A percentile compares a stretch with the other conserved stretches of the same genome.
Evolutionary conservation across 768 basidiomycete genomes (phyloP).

Genomic region (Mrakia gelida): DNA sequence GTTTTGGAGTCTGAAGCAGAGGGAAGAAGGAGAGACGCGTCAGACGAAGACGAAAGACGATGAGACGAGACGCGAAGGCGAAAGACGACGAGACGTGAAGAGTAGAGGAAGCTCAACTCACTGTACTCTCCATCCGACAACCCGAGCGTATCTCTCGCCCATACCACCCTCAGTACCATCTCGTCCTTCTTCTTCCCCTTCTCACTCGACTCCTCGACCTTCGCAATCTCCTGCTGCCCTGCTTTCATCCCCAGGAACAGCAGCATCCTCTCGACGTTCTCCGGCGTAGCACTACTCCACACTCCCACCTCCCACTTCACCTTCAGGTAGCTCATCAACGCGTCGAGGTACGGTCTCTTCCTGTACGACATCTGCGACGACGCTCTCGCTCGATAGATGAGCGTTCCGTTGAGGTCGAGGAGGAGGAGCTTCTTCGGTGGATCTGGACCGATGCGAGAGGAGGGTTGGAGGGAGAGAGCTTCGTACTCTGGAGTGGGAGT

Average conservation of each 20-base stretch:
- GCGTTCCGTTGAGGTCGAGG: conserved; percentile 33
- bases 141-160: conserved; percentile 76
- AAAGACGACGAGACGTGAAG: conserved; percentile 36
- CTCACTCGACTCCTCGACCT: conserved; percentile 51
- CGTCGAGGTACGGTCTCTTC: conserved; percentile 29
- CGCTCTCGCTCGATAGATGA: conserved; percentile 27
- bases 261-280: conserved; percentile 29
- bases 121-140: conserved; percentile 60
- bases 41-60: conserved; percentile 32
- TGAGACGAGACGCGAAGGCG: not conserved
- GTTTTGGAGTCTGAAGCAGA: conserved; percentile 44
- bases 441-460: not conserved
- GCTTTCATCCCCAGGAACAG: conserved; percentile 10
- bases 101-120: conserved; percentile 48
- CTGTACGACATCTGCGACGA: not conserved
- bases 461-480: not conserved
- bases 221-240: not conserved
- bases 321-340: conserved; percentile 30
- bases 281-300: conserved; percentile 72
- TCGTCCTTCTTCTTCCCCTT: conserved; percentile 57
- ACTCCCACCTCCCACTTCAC: conserved; percentile 57
- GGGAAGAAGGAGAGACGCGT: not conserved
- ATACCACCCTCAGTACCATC: conserved; percentile 58
- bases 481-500: conserved; percentile 9
- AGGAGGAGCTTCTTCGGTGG: conserved; percentile 24